Base-by-base conservation (phyloP, 768 basidiomycete species). In the Macrolepiota fuliginosa region DNA sequence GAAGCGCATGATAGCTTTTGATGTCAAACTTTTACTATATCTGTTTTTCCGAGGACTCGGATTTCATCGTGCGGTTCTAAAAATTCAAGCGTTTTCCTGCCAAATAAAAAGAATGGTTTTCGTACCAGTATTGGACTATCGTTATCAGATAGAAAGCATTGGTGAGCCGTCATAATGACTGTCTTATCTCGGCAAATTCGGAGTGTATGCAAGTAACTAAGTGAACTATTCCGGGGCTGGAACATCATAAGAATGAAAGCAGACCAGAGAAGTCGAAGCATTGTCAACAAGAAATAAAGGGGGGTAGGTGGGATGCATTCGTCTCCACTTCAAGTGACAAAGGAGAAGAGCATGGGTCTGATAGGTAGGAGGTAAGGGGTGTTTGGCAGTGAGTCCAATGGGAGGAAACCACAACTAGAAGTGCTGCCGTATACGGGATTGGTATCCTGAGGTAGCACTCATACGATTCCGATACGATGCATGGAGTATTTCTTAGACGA, bases 371-470 rank as follows among this genome's bases (percentile, higher is more conserved):
- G 39, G 11, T 15, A 27, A 5, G 9, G 10, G 13, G 46, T 13
- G 25, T 25, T 61, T 52, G 54, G 32, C 52, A 61, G 25, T 46
- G 7, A 19, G 35, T 53, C 27, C 36, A 52, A 12, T 51, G 59
- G 24, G 54, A 15, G 59, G 59, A 42, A 61, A 61, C 59, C 59
- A 61, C 12, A 52, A 54, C 35, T 42, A 52, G 59, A 61, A 61
- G 12, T 54, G 40, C 9, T 54, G 59, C 10, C 52, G 45, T 42
- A 61, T 45, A 22, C 35, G 32, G 47, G 27, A 35, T 46, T 22
- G 24, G 47, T 37, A 29, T 47, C n/a, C n/a, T n/a, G n/a, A n/a
- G n/a, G n/a, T n/a, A n/a, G n/a, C n/a, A n/a, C n/a, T n/a, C n/a
- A n/a, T n/a, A n/a, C n/a, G n/a, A n/a, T n/a, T n/a, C n/a, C n/a